phyloP scores from a whole-genome alignment of 2,329 filamentous ascomycete genomes.

The Lecanicillium sp. region DNA sequence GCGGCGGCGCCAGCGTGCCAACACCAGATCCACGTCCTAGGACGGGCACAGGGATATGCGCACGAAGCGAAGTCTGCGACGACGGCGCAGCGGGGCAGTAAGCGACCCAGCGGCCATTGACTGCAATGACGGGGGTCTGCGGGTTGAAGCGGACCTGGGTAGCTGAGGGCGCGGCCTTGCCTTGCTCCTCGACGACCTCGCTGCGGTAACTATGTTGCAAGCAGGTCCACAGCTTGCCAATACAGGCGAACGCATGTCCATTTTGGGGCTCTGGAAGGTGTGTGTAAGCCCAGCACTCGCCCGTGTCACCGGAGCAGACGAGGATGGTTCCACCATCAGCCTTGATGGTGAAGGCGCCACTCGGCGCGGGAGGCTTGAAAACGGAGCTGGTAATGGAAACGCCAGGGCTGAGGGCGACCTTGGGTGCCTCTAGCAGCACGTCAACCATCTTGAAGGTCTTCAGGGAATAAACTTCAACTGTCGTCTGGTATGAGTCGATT shows the following conservation, averaged over 20 bases:
- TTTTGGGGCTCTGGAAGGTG: constrained; percentile 41
- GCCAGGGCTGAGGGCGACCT: constrained; percentile 50
- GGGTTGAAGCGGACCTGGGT: constrained; percentile 35
- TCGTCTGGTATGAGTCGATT: constrained; percentile 70
- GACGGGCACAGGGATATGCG: constrained; percentile 52
- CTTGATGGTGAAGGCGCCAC: constrained; percentile 67
- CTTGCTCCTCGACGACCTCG: constrained; percentile 41
- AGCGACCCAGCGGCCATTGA: constrained; percentile 70
- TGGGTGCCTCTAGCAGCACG: constrained; percentile 66
- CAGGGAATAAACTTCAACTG: constrained; percentile 83
- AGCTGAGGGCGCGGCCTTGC: constrained; percentile 31
- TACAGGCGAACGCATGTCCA: constrained; percentile 51
- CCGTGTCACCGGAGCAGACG: constrained; percentile 74
- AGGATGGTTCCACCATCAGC: constrained; percentile 66
- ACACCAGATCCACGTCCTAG: constrained; percentile 51
- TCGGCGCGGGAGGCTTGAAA: constrained; percentile 62
- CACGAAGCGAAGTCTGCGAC: constrained; percentile 63
- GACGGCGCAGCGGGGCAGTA: constrained; percentile 69
- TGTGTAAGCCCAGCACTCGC: constrained; percentile 77
- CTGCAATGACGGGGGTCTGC: constrained; percentile 60
- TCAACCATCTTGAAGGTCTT: constrained; percentile 65
- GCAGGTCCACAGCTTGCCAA: constrained; percentile 89
- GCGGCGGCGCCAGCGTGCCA: constrained; percentile 59
- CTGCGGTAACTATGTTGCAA: constrained; percentile 57
- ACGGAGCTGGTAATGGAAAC: constrained; percentile 54